These are phyloP conservation scores for Acacia pycnantha DNA, from an alignment of 331 rosid species.

Conservation along the genomic window DNA sequence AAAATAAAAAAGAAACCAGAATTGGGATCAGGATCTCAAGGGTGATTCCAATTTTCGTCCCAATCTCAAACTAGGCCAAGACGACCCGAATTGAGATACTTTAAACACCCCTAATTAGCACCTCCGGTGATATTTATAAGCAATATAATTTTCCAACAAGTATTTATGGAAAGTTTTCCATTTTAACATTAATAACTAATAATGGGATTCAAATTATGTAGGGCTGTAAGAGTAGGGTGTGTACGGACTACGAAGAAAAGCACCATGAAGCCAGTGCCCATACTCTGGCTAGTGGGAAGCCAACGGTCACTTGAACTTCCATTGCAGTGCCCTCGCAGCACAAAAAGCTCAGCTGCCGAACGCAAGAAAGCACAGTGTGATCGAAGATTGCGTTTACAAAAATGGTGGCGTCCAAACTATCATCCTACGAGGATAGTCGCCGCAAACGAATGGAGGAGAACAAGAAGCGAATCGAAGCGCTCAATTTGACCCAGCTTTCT, in stretches of 20 bases:
- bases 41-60: too few relatives aligned
- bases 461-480: constrained; percentile 73
- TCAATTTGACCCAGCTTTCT: constrained; percentile 62
- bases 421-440: constrained; percentile 69
- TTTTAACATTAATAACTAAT: neutral
- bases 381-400: constrained; percentile 14
- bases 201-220: neutral
- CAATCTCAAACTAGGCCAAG: too few relatives aligned
- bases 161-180: too few relatives aligned
- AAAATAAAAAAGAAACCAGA: too few relatives aligned
- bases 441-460: constrained; percentile 73
- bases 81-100: too few relatives aligned
- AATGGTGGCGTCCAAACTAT: constrained; percentile 44
- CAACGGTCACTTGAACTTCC: constrained; percentile 34
- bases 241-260: neutral
- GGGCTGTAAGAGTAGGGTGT: neutral
- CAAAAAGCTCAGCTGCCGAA: neutral
- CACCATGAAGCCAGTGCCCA: neutral
- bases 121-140: too few relatives aligned
- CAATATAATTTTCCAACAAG: too few relatives aligned
- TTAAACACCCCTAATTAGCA: too few relatives aligned
- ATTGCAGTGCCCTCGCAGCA: neutral
- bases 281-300: constrained; percentile 29
- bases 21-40: rapidly evolving
- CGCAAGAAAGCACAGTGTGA: neutral